These are phyloP conservation scores for Hymenoscyphus repandus DNA, from an alignment of 2,329 filamentous ascomycete species.

Conservation along the genomic window DNA sequence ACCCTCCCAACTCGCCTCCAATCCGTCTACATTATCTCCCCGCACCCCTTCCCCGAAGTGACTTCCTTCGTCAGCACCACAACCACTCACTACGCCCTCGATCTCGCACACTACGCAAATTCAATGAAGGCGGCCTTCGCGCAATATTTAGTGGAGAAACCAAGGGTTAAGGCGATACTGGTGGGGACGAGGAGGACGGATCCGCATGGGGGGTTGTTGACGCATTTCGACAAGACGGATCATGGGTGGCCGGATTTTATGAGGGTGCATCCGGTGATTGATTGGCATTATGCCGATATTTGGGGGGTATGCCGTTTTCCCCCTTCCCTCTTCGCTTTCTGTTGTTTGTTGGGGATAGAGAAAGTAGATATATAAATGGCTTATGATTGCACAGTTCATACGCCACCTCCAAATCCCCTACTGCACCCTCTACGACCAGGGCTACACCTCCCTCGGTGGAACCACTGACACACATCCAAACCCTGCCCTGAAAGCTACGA, in stretches of 20 bases:
- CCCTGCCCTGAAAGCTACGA: constrained; percentile 54
- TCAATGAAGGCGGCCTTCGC: constrained; percentile 79
- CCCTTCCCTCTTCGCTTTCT: constrained; percentile 1
- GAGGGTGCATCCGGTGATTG: constrained; percentile 90
- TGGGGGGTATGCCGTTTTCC: constrained; percentile 80
- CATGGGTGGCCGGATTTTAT: constrained; percentile 87
- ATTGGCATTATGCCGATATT: constrained; percentile 95
- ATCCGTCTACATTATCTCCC: constrained; percentile 83
- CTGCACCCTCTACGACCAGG: constrained; percentile 79
- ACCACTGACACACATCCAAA: constrained; percentile 87
- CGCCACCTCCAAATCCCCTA: constrained; percentile 75
- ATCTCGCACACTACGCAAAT: constrained; percentile 67
- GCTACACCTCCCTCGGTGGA: constrained; percentile 90
- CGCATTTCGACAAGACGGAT: constrained; percentile 83
- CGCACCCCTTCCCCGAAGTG: constrained; percentile 79
- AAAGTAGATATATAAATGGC: neutral
- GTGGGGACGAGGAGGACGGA: constrained; percentile 88
- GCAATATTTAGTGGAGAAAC: constrained; percentile 63
- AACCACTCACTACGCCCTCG: constrained; percentile 64
- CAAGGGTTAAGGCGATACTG: constrained; percentile 69
- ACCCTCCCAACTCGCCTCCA: constrained; percentile 49
- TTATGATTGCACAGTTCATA: constrained; percentile 57
- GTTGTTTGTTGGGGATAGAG: neutral
- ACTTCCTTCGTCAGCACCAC: constrained; percentile 74
- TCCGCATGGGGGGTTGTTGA: constrained; percentile 75